Base-by-base conservation (phyloP, 306 rosid species). In the Medicago ruthenica region DNA sequence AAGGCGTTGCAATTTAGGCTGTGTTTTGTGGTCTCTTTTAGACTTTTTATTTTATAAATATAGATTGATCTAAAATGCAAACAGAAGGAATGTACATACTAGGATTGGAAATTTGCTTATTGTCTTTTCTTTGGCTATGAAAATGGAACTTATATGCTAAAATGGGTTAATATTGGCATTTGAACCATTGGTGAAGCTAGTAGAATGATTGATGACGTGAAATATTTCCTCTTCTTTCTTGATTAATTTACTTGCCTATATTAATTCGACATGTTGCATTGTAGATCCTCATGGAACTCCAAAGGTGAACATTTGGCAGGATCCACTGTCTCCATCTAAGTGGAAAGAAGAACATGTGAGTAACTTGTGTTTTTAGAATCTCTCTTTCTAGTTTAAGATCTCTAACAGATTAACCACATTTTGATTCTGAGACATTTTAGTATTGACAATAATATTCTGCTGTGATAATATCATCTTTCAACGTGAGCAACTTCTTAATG, bases 281-380 rank as follows among this genome's bases (percentile, higher is more conserved):
- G 84, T 86, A 87, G 95, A 87, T 72, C 88, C 81, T 42, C 90
- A 87, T 69, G 88, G 86, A 77, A 79, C 97, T 79, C 84, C 84
- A 22, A 91, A 77, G 89, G 93, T 87, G 85, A 89, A 86, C 83
- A 79, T 79, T 76, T 91, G 93, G 92, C 53, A 89, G 78, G 92
- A 84, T 67, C 93, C 92, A 7, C 1, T 81, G 79, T 71, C 51
- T 75, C 97, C 97, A 27, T 84, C 93, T 8, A 87, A 82, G 70
- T 91, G 97, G 97, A 91, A 86, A 76, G 75, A 86, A 85, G 93
- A 89, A 51, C 97, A 89, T 12, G 90, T 86, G 67, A 86, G 88
- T 67, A 7, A 54, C 18, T 22, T 55, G 18, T 0, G n/a, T 15
- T 48, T 57, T 63, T 67, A n/a, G 3, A 47, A 53, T 48, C 18